Percentiles rank a stretch among this genome's conserved stretches.
Conservation (phyloP, 192 early-diverging fungal genomes). For the Coemansia furcata region DNA sequence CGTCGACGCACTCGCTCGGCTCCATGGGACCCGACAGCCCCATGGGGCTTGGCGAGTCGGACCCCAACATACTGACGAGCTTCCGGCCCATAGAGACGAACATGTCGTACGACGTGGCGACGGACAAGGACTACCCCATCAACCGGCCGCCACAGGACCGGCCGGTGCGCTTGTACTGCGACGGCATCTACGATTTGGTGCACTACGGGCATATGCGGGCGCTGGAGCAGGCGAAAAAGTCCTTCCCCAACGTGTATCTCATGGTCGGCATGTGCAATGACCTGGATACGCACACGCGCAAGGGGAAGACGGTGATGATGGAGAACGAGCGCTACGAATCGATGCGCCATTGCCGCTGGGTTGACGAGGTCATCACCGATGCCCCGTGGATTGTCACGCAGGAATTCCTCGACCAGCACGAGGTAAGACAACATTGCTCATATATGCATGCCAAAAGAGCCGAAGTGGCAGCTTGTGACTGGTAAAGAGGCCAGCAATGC, state of each 20-base stretch:
- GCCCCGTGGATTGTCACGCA: conserved; percentile 78
- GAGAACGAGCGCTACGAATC: conserved; percentile 76
- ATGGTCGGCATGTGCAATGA: conserved; percentile 79
- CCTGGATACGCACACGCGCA: conserved; percentile 67
- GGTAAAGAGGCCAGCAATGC: background rate
- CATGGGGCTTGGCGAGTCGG: conserved; percentile 46
- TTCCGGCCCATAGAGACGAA: conserved; percentile 45
- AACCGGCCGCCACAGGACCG: conserved; percentile 67
- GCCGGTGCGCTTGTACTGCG: conserved; percentile 77
- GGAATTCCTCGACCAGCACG: conserved; percentile 70
- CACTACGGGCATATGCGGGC: conserved; percentile 81
- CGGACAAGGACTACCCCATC: conserved; percentile 55
- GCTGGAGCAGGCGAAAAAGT: conserved; percentile 80
- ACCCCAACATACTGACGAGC: conserved; percentile 34
- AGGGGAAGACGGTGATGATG: conserved; percentile 79
- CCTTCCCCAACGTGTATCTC: conserved; percentile 72
- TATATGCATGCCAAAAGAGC: background rate
- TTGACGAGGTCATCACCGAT: conserved; percentile 72
- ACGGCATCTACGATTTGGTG: conserved; percentile 85
- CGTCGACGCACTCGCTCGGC: conserved; percentile 8
- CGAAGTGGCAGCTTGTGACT: background rate
- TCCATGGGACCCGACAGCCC: conserved; percentile 39
- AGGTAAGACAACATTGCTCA: conserved; percentile 28
- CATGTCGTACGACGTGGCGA: conserved; percentile 35
- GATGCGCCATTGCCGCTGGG: conserved; percentile 81